Percentiles rank a stretch among this genome's conserved stretches.
phyloP scores from a whole-genome alignment of 306 rosid species.

The Prunus mongolica region DNA sequence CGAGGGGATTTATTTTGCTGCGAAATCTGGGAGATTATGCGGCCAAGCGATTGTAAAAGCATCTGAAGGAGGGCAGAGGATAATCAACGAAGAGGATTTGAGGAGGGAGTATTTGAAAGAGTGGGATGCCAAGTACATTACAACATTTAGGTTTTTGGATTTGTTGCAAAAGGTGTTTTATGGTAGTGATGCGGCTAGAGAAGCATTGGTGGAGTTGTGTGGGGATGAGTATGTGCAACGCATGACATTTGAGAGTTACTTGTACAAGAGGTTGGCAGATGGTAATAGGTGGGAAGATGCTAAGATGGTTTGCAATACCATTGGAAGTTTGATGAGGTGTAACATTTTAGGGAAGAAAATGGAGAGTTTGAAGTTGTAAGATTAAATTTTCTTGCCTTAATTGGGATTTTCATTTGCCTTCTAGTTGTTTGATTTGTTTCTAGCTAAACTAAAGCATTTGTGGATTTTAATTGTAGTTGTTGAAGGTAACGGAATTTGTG shows the following conservation, averaged over 20 bases:
- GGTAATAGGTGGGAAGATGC: conserved; percentile 62
- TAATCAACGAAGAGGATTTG: conserved; percentile 61
- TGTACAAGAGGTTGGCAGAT: conserved; percentile 66
- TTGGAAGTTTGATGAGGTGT: conserved; percentile 73
- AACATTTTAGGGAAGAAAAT: conserved; percentile 29
- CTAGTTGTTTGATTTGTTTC: neutral
- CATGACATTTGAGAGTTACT: conserved; percentile 85
- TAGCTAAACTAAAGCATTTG: too few relatives aligned
- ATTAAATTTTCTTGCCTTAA: neutral
- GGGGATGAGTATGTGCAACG: conserved; percentile 90
- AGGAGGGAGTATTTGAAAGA: conserved; percentile 71
- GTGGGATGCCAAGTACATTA: conserved; percentile 62
- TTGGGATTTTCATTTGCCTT: neutral
- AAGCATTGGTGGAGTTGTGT: conserved; percentile 91
- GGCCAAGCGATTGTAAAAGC: conserved; percentile 69
- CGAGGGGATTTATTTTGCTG: conserved; percentile 87
- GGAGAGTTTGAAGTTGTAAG: conserved; percentile 29
- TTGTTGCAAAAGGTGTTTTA: conserved; percentile 80
- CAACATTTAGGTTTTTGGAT: conserved; percentile 67
- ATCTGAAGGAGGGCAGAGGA: conserved; percentile 61
- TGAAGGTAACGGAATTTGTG: too few relatives aligned
- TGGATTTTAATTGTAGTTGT: too few relatives aligned
- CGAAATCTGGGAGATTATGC: conserved; percentile 73
- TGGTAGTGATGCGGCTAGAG: conserved; percentile 64
- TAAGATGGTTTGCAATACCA: conserved; percentile 48